A percentile compares a stretch with the other conserved stretches of the same genome.
phyloP scores from a whole-genome alignment of 1,139 yeast species.

The Lodderomyces beijingensis region DNA sequence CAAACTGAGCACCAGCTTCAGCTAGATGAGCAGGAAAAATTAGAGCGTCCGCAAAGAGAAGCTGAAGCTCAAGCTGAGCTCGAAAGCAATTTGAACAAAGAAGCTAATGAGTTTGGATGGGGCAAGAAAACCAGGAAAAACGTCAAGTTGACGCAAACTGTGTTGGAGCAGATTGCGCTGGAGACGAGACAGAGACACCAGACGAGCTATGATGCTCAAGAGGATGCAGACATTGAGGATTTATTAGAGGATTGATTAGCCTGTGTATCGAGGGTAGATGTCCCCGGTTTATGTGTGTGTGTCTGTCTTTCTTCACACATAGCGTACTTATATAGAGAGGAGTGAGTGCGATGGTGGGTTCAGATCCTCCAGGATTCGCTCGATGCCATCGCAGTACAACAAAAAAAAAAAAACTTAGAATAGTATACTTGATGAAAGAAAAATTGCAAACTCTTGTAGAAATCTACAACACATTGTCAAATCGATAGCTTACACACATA shows the following conservation, averaged over 20 bases:
- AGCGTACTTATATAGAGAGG: no score
- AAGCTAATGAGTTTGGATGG: constrained; percentile 65
- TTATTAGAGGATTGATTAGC: constrained; percentile 41
- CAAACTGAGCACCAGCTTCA: constrained; percentile 50
- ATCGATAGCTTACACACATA: not conserved
- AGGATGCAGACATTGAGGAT: constrained; percentile 64
- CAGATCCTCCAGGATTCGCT: not conserved
- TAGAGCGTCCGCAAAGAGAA: constrained; percentile 31
- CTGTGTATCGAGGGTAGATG: no score
- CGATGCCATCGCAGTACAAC: constrained; percentile 3
- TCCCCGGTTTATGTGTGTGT: no score
- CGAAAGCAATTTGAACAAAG: constrained; percentile 29
- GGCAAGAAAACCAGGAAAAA: constrained; percentile 66
- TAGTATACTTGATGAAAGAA: no score
- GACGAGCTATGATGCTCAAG: constrained; percentile 49
- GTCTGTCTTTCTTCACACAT: no score
- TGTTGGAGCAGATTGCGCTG: constrained; percentile 43
- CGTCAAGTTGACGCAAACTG: constrained; percentile 50
- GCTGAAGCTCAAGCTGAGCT: constrained; percentile 26
- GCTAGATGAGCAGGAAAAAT: constrained; percentile 42
- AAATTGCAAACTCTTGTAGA: no score
- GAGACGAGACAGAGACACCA: constrained; percentile 43
- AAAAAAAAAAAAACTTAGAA: no score
- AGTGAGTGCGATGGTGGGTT: not conserved
- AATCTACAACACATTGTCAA: no score